Percentiles rank a stretch among this genome's conserved stretches.
These are phyloP conservation scores for Borealophlyctis nickersoniae DNA, from an alignment of 192 early-diverging fungal genomes.

Conservation along the genomic window DNA sequence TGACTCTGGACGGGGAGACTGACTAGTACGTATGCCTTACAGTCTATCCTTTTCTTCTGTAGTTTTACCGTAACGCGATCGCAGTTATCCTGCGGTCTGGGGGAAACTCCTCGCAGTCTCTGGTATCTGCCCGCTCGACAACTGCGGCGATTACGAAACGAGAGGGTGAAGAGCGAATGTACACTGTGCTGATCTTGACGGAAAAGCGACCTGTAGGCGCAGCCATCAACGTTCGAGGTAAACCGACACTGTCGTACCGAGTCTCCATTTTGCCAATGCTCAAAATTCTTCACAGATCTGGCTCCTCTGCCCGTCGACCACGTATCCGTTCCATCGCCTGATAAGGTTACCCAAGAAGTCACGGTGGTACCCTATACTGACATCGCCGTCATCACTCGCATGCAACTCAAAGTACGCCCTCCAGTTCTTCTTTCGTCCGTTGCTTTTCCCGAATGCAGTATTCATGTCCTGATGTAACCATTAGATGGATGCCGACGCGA, in stretches of 20 bases:
- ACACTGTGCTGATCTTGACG: conserved; percentile 29
- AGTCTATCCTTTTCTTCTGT: conserved; percentile 7
- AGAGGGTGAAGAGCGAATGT: conserved; percentile 23
- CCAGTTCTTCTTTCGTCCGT: too few species aligned
- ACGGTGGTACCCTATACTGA: conserved; percentile 46
- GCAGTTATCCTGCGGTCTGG: conserved; percentile 60
- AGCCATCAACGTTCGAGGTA: conserved; percentile 11
- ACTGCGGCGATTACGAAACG: conserved; percentile 8
- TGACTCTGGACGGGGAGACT: neutral
- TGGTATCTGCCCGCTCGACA: neutral
- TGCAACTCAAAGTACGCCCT: conserved; percentile 27
- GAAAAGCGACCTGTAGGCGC: conserved; percentile 15
- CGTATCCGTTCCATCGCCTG: conserved; percentile 40
- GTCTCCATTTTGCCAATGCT: neutral
- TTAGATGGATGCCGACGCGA: neutral
- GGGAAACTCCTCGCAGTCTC: conserved; percentile 24
- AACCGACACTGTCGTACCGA: neutral
- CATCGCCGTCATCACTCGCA: conserved; percentile 57
- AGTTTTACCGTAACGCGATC: conserved; percentile 65
- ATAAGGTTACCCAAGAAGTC: conserved; percentile 33
- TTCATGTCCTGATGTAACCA: too few species aligned
- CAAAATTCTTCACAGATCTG: conserved; percentile 33
- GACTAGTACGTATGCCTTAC: neutral
- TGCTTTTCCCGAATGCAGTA: too few species aligned
- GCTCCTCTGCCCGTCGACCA: conserved; percentile 56